phyloP scores from a whole-genome alignment of 1,139 yeast genomes.

The Taphrina wiesneri region DNA sequence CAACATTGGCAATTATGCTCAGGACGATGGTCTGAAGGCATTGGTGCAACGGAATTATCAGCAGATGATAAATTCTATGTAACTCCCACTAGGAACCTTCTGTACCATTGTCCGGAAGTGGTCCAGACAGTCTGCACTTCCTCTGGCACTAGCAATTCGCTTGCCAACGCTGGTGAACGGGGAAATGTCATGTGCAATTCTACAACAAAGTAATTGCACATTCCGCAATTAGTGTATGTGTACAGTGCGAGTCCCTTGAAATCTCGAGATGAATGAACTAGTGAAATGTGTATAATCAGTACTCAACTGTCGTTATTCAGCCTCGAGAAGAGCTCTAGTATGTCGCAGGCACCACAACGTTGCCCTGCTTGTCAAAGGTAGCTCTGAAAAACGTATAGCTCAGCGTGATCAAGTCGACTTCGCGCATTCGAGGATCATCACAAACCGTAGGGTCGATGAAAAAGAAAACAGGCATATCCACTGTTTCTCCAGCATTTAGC shows the following conservation, averaged over 20 bases:
- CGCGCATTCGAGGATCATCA: slow-evolving; percentile 88
- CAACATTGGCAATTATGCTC: slow-evolving; percentile 12
- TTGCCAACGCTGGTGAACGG: background rate
- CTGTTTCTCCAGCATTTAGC: slow-evolving; percentile 92
- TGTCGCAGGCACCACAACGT: slow-evolving; percentile 30
- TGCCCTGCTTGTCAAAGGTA: slow-evolving; percentile 33
- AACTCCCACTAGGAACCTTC: too few species aligned
- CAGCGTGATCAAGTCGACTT: slow-evolving; percentile 82
- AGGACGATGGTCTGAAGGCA: slow-evolving; percentile 14
- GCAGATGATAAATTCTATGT: slow-evolving; percentile 11
- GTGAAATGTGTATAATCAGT: too few species aligned
- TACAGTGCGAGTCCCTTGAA: too few species aligned
- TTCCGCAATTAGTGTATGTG: too few species aligned
- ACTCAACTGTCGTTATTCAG: too few species aligned
- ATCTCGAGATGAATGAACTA: too few species aligned
- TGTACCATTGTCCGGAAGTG: too few species aligned
- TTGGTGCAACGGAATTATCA: slow-evolving; percentile 24
- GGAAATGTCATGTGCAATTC: background rate
- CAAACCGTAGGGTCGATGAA: slow-evolving; percentile 98
- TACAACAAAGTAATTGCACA: too few species aligned
- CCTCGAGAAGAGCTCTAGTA: background rate
- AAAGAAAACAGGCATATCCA: slow-evolving; percentile 94
- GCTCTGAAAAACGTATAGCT: slow-evolving; percentile 83
- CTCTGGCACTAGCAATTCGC: background rate
- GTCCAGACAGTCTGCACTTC: too few species aligned